phyloP scores from a whole-genome alignment of 345 rosid species.

The Hirschfeldia incana region DNA sequence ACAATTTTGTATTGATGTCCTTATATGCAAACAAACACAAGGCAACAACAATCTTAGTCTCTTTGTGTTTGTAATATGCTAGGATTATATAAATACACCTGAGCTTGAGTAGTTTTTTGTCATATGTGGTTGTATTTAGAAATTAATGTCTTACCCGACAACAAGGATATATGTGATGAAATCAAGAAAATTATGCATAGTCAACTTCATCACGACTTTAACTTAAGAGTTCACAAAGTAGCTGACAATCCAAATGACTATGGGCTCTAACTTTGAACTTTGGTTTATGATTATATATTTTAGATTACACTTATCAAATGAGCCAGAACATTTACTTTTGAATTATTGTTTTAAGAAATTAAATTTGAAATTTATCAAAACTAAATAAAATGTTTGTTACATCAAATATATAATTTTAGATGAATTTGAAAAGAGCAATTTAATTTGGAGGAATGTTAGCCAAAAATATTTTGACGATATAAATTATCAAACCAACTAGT shows the following conservation, averaged over 20 bases:
- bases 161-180: conserved; percentile 19
- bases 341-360: background rate
- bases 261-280: conserved; percentile 5
- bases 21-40: conserved; percentile 33
- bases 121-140: conserved; percentile 35
- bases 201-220: conserved; percentile 35
- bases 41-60: conserved; percentile 30
- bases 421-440: background rate
- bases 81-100: conserved; percentile 9
- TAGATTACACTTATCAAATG: background rate
- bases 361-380: background rate
- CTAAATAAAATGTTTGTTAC: background rate
- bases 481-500: background rate
- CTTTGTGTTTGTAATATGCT: conserved; percentile 37
- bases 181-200: background rate
- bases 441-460: background rate
- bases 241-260: background rate
- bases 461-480: background rate
- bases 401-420: background rate
- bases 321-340: background rate
- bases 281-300: background rate
- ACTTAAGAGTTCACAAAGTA: background rate
- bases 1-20: conserved; percentile 29
- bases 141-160: conserved; percentile 32
- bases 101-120: conserved; percentile 25